phyloP scores from a whole-genome alignment of 257 asterid genomes.

The Linaria vulgaris region DNA sequence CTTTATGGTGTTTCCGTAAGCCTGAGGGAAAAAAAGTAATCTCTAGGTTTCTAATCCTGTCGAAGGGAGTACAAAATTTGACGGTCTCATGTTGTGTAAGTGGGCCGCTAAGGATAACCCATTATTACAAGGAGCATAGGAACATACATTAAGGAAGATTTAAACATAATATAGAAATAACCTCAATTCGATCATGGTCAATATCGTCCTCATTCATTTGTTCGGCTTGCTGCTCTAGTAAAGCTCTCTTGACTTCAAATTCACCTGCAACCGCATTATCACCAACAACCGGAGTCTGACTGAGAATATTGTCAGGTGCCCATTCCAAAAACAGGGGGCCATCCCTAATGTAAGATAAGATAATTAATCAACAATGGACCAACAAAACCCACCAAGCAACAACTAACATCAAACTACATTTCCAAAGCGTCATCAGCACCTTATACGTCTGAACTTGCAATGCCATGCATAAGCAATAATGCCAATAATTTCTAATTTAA shows the following conservation, averaged over 20 bases:
- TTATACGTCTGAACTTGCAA: not conserved
- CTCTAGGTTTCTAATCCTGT: not conserved
- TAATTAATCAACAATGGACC: constrained; percentile 25
- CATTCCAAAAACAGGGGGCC: constrained; percentile 92
- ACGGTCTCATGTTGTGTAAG: too few species aligned
- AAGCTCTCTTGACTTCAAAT: constrained; percentile 45
- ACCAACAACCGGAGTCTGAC: constrained; percentile 44
- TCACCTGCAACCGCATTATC: constrained; percentile 44
- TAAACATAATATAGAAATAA: constrained; percentile 24
- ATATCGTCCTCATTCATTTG: constrained; percentile 52
- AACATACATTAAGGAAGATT: constrained; percentile 2
- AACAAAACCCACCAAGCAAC: constrained; percentile 15
- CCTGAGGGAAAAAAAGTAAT: not conserved
- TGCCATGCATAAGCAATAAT: too few species aligned
- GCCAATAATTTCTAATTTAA: too few species aligned
- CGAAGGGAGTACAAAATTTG: too few species aligned
- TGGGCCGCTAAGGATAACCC: not conserved
- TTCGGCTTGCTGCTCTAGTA: constrained; percentile 63
- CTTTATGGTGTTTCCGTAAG: not conserved
- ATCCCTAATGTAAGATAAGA: constrained; percentile 52
- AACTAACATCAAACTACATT: not conserved
- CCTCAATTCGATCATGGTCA: constrained; percentile 94
- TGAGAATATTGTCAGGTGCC: constrained; percentile 88
- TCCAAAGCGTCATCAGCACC: not conserved
- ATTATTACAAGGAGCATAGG: not conserved